phyloP scores from a whole-genome alignment of 2,329 filamentous ascomycete species.

The Paecilomyces niveus region DNA sequence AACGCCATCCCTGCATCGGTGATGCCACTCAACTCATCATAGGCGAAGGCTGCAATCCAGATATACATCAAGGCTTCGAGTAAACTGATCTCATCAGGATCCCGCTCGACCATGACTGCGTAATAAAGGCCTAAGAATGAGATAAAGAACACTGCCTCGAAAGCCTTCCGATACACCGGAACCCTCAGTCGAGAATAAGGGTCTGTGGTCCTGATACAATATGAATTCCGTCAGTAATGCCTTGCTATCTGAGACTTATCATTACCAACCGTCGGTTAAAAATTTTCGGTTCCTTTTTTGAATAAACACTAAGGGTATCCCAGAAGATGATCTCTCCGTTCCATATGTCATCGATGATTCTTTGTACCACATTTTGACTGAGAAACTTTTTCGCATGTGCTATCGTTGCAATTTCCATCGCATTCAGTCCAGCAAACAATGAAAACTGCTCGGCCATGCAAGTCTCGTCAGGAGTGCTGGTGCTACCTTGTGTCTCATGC shows the following conservation, averaged over 20 bases:
- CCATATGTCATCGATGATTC: slow-evolving; percentile 79
- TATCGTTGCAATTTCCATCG: slow-evolving; percentile 77
- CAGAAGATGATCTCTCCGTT: slow-evolving; percentile 81
- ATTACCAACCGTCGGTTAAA: slow-evolving; percentile 53
- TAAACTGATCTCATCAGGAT: slow-evolving; percentile 57
- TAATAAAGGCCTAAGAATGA: slow-evolving; percentile 77
- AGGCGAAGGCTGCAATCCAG: slow-evolving; percentile 81
- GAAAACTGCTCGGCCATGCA: slow-evolving; percentile 56
- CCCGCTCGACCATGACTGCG: slow-evolving; percentile 69
- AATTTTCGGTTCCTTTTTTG: slow-evolving; percentile 67
- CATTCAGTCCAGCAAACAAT: slow-evolving; percentile 72
- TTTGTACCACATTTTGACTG: slow-evolving; percentile 71
- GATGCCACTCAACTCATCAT: slow-evolving; percentile 80
- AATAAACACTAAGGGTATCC: slow-evolving; percentile 66
- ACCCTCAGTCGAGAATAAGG: slow-evolving; percentile 71
- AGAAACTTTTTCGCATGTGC: slow-evolving; percentile 79
- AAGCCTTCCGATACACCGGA: slow-evolving; percentile 76
- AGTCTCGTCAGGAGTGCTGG: slow-evolving; percentile 36
- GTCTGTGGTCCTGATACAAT: slow-evolving; percentile 50
- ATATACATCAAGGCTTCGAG: slow-evolving; percentile 70
- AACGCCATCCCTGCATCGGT: slow-evolving; percentile 80
- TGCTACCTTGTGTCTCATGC: slow-evolving; percentile 39
- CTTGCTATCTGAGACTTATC: not conserved
- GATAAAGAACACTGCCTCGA: slow-evolving; percentile 75
- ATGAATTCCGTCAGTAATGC: slow-evolving; percentile 1